Evolutionary conservation across 2,329 filamentous ascomycete genomes (phyloP).

Genomic region (Diaporthe vexans): DNA sequence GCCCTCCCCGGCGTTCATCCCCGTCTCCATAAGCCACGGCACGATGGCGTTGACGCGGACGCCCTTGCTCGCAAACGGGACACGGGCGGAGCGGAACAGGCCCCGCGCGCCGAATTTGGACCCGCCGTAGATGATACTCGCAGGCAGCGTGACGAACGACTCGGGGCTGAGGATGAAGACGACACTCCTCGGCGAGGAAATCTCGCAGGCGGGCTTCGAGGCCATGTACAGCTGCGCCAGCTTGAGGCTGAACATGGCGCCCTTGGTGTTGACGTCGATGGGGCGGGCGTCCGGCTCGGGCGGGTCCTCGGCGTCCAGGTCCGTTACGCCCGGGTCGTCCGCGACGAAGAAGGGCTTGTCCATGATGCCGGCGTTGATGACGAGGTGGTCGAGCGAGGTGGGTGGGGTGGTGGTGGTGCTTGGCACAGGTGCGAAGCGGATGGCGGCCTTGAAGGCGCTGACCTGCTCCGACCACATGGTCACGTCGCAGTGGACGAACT

Average conservation of each 20-base stretch:
- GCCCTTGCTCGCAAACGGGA: constrained; percentile 15
- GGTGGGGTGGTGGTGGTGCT: not conserved
- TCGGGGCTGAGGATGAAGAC: constrained; percentile 22
- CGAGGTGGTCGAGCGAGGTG: constrained; percentile 3
- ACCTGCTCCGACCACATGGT: constrained; percentile 12
- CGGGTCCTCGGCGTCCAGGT: constrained; percentile 21
- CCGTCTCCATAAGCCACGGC: constrained; percentile 27
- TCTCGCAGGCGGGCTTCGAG: not conserved
- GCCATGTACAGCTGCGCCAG: constrained; percentile 29
- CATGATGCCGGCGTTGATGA: constrained; percentile 32
- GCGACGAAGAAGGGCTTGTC: constrained; percentile 18
- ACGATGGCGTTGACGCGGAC: constrained; percentile 20
- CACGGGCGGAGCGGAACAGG: not conserved
- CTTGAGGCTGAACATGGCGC: constrained; percentile 34
- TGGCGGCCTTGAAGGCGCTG: constrained; percentile 23
- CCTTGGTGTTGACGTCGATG: constrained; percentile 29
- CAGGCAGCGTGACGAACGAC: constrained; percentile 10
- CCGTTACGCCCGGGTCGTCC: not conserved
- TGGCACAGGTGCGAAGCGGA: constrained; percentile 8
- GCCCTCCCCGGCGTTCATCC: not conserved
- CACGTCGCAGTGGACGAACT: constrained; percentile 23
- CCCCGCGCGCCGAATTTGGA: constrained; percentile 25
- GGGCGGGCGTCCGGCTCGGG: constrained; percentile 20
- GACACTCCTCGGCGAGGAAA: not conserved
- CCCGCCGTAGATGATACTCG: constrained; percentile 19